These are phyloP conservation scores for Melampsora occidentalis DNA, from an alignment of 1,284 basidiomycete species.

Conservation along the genomic window DNA sequence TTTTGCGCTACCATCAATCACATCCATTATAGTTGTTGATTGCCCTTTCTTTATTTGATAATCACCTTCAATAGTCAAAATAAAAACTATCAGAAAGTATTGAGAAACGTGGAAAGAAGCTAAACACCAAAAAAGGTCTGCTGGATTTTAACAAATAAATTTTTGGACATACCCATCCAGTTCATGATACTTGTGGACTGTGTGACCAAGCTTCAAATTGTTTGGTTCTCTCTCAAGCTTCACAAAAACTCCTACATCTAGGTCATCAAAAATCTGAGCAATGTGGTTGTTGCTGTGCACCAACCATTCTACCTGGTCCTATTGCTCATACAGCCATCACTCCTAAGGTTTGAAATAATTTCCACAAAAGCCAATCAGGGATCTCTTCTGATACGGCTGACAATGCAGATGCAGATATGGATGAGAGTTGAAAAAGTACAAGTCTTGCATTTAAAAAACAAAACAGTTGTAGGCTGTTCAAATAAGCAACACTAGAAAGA, in stretches of 20 bases:
- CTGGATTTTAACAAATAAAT: conserved; percentile 40
- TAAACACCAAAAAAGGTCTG: conserved; percentile 58
- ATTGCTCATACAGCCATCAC: conserved; percentile 38
- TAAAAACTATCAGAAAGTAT: conserved; percentile 57
- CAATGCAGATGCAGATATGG: conserved; percentile 41
- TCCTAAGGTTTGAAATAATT: conserved; percentile 41
- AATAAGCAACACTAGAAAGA: neutral
- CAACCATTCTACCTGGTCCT: conserved; percentile 26
- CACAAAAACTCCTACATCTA: conserved; percentile 38
- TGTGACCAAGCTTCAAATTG: conserved; percentile 37
- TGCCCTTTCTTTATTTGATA: too few relatives aligned
- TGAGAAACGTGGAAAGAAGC: conserved; percentile 57
- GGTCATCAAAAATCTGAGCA: conserved; percentile 16
- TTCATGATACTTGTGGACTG: conserved; percentile 34
- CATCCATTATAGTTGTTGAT: too few relatives aligned
- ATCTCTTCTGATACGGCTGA: conserved; percentile 37
- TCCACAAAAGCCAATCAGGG: conserved; percentile 40
- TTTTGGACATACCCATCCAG: conserved; percentile 29
- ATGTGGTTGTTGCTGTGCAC: conserved; percentile 24
- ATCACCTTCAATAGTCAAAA: conserved; percentile 54
- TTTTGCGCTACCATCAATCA: too few relatives aligned
- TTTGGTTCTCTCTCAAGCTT: conserved; percentile 23
- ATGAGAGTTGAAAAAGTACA: conserved; percentile 24
- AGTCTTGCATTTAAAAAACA: conserved; percentile 13
- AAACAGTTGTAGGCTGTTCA: neutral